These are phyloP conservation scores for Alternaria consortialis DNA, from an alignment of 2,329 filamentous ascomycete genomes.

Conservation along the genomic window DNA sequence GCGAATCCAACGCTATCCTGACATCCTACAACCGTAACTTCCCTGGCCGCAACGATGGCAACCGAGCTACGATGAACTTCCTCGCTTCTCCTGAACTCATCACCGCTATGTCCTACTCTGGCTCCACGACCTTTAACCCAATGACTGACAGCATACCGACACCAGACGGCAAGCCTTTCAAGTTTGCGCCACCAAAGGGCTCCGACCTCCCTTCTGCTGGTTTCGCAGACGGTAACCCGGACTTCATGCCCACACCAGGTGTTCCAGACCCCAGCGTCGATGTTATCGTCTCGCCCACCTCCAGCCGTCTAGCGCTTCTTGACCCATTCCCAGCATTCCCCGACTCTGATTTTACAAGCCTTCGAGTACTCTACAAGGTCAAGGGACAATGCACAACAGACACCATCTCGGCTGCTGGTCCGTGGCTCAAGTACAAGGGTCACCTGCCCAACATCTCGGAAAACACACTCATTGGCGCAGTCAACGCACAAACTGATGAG, in stretches of 20 bases:
- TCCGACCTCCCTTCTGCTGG: conserved; percentile 71
- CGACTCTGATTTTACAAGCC: conserved; percentile 72
- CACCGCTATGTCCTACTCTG: conserved; percentile 93
- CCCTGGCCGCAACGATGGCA: conserved; percentile 94
- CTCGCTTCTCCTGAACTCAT: conserved; percentile 96
- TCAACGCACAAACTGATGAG: conserved; percentile 90
- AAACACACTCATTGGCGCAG: conserved; percentile 95
- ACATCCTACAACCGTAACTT: conserved; percentile 99
- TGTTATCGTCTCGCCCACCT: conserved; percentile 85
- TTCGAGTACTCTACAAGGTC: conserved; percentile 93
- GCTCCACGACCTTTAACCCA: conserved; percentile 94
- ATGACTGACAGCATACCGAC: conserved; percentile 85
- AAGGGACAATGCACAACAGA: conserved; percentile 98
- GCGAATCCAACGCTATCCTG: conserved; percentile 90
- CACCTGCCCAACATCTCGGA: conserved; percentile 97
- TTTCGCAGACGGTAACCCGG: conserved; percentile 80
- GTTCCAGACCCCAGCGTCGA: conserved; percentile 73
- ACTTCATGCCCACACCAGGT: conserved; percentile 76
- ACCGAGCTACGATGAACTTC: conserved; percentile 98
- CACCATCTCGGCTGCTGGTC: conserved; percentile 95
- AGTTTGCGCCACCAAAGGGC: conserved; percentile 78
- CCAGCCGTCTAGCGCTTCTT: conserved; percentile 86
- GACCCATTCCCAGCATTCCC: conserved; percentile 92
- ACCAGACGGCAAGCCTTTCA: conserved; percentile 81
- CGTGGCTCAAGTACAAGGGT: conserved; percentile 99